Evolutionary conservation across 495 filamentous ascomycete genomes (phyloP).

Genomic region (Aspergillus affinis): DNA sequence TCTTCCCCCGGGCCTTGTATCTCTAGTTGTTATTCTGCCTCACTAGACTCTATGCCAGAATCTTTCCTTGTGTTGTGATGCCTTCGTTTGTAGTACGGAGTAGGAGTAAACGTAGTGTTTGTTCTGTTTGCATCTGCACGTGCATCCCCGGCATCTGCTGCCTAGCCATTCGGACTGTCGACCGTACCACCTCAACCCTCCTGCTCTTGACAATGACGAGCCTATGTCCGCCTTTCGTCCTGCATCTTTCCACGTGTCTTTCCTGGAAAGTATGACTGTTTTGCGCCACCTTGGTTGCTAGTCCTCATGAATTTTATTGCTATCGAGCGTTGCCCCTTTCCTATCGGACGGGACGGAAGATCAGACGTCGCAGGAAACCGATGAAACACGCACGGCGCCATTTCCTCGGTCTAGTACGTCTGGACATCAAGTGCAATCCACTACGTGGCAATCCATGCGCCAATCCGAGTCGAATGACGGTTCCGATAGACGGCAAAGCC

Average conservation of each 20-base stretch:
- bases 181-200: not conserved
- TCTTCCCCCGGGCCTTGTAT: conserved; percentile 43
- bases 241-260: not conserved
- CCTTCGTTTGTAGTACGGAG: not conserved
- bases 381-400: conserved; percentile 17
- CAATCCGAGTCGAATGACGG: conserved; percentile 20
- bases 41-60: conserved; percentile 46
- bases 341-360: conserved; percentile 24
- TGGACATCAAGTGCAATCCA: conserved; percentile 14
- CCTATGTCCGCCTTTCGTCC: not conserved
- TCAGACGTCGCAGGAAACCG: conserved; percentile 27
- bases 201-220: not conserved
- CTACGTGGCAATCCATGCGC: conserved; percentile 8
- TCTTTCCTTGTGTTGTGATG: conserved; percentile 30
- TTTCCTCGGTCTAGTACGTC: conserved; percentile 20
- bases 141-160: conserved; percentile 8
- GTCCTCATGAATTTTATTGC: conserved; percentile 23
- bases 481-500: conserved; percentile 18
- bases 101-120: conserved; percentile 14
- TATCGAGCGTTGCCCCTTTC: conserved; percentile 24
- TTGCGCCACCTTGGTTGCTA: conserved; percentile 2
- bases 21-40: conserved; percentile 44
- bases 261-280: not conserved
- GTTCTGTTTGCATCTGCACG: conserved; percentile 24
- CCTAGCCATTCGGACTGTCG: not conserved